A percentile compares a stretch with the other conserved stretches of the same genome.
These are phyloP conservation scores for Lipomyces starkeyi DNA, from an alignment of 805 yeast genomes.

Conservation along the genomic window DNA sequence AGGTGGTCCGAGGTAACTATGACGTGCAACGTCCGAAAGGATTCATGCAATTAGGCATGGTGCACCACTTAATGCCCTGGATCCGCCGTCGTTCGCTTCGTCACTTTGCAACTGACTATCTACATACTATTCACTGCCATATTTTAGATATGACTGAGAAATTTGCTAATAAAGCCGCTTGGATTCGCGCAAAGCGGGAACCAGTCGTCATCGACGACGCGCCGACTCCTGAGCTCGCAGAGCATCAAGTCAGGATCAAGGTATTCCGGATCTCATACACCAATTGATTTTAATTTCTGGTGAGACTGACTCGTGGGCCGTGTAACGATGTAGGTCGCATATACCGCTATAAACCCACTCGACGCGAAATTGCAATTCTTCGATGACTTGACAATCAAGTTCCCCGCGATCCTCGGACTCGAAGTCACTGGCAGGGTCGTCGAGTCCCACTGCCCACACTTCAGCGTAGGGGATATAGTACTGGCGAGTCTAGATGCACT, in stretches of 20 bases:
- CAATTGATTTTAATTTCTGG: not conserved
- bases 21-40: too few relatives aligned
- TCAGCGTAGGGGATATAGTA: not conserved
- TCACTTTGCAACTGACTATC: too few relatives aligned
- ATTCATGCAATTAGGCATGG: too few relatives aligned
- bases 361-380: slow-evolving; percentile 1
- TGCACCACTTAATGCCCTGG: too few relatives aligned
- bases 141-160: not conserved
- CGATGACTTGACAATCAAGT: not conserved
- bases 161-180: not conserved
- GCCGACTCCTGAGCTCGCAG: not conserved
- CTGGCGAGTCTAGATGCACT: slow-evolving; percentile 1
- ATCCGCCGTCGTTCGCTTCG: too few relatives aligned
- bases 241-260: not conserved
- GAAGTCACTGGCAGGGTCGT: slow-evolving; percentile 4
- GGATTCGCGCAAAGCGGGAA: not conserved
- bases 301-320: not conserved
- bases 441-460: not conserved
- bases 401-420: not conserved
- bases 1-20: too few relatives aligned
- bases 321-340: not conserved
- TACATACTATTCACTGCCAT: not conserved
- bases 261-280: not conserved
- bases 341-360: not conserved
- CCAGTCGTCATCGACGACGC: not conserved